Percentiles rank a stretch among this genome's conserved stretches.
phyloP scores from a whole-genome alignment of 116 monocot species.

The Zostera marina region DNA sequence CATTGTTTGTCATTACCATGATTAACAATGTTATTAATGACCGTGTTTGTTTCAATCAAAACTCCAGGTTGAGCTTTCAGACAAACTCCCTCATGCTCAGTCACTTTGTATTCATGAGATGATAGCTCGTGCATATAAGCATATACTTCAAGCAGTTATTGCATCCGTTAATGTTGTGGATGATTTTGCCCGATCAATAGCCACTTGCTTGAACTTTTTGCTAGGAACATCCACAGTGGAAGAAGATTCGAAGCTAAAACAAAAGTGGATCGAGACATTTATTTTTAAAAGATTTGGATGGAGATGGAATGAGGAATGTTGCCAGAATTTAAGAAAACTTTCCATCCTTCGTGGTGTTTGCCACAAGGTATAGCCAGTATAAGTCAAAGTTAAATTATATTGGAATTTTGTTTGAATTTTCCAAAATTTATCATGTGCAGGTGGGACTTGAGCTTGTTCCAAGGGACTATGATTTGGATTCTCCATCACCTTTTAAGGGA shows the following conservation, averaged over 20 bases:
- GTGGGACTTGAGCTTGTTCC: conserved; percentile 88
- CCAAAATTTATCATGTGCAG: conserved; percentile 15
- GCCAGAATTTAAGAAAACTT: conserved; percentile 55
- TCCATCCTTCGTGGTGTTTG: conserved; percentile 86
- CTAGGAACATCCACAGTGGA: conserved; percentile 23
- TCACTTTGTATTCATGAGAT: conserved; percentile 95
- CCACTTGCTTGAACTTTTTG: conserved; percentile 74
- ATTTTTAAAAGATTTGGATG: conserved; percentile 71
- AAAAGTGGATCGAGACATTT: conserved; percentile 70
- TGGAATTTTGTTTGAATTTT: background rate
- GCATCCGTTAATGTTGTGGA: conserved; percentile 43
- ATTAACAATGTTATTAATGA: background rate
- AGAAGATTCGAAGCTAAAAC: conserved; percentile 37
- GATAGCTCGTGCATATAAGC: conserved; percentile 88
- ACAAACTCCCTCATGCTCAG: conserved; percentile 87
- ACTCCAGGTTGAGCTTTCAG: conserved; percentile 77
- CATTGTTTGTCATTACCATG: too few species aligned
- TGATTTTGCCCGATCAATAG: conserved; percentile 48
- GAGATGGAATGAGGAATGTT: conserved; percentile 53
- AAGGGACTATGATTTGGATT: conserved; percentile 87
- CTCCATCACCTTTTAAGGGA: conserved; percentile 47
- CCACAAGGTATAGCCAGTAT: conserved; percentile 46
- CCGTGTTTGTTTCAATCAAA: background rate
- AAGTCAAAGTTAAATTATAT: background rate
- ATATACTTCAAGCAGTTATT: conserved; percentile 79